Evolutionary conservation across 352 stramenopile species (phyloP).

Genomic region (Aphanomyces astaci): DNA sequence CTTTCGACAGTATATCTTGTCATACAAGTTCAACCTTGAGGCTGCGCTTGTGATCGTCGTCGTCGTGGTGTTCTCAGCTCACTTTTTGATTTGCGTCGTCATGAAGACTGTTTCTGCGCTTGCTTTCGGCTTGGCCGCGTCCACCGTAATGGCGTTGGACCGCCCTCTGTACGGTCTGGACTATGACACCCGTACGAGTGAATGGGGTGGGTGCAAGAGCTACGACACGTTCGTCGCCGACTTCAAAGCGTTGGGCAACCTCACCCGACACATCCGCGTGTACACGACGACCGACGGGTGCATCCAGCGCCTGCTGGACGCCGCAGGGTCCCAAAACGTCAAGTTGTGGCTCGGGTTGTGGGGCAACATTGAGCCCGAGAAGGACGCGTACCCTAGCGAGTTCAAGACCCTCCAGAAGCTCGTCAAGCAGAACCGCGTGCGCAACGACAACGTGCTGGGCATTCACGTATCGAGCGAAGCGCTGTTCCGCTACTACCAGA

Average conservation of each 20-base stretch:
- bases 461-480: constrained; percentile 57
- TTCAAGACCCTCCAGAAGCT: constrained; percentile 36
- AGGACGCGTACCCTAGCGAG: constrained; percentile 29
- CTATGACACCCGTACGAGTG: constrained; percentile 19
- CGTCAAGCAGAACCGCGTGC: constrained; percentile 31
- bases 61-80: too few species aligned
- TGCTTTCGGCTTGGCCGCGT: neutral
- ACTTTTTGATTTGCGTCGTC: neutral
- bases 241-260: neutral
- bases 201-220: constrained; percentile 4
- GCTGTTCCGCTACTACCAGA: constrained; percentile 47
- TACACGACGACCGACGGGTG: constrained; percentile 28
- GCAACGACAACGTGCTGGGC: constrained; percentile 46
- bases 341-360: constrained; percentile 60
- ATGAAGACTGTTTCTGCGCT: neutral
- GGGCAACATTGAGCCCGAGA: constrained; percentile 26
- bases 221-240: neutral
- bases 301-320: constrained; percentile 36
- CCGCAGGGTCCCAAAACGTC: constrained; percentile 39
- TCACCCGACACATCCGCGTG: constrained; percentile 51
- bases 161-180: constrained; percentile 4
- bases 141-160: neutral
- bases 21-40: too few species aligned
- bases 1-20: too few species aligned
- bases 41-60: too few species aligned